Evolutionary conservation across 2,329 filamentous ascomycete genomes (phyloP).

Genomic region (Aspergillus hiratsukae): DNA sequence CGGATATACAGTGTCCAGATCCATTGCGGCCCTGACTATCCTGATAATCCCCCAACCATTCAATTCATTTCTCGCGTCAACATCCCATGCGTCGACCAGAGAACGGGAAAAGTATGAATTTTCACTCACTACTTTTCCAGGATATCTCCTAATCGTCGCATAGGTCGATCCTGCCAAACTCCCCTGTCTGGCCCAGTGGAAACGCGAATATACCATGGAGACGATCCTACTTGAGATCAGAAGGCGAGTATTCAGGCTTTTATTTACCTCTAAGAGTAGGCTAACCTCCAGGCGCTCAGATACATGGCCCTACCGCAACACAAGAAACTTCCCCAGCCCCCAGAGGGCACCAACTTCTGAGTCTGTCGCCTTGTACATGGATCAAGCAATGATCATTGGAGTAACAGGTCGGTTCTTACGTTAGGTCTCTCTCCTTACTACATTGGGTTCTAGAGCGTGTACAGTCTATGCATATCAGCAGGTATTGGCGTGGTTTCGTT

Average conservation of each 20-base stretch:
- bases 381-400: constrained; percentile 22
- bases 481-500: constrained; percentile 29
- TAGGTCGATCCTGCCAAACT: constrained; percentile 80
- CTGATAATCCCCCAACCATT: constrained; percentile 81
- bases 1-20: constrained; percentile 98
- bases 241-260: constrained; percentile 49
- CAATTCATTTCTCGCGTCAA: constrained; percentile 94
- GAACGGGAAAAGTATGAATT: constrained; percentile 63
- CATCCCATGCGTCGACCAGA: constrained; percentile 84
- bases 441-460: constrained; percentile 29
- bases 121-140: neutral
- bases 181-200: constrained; percentile 84
- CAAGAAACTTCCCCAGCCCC: constrained; percentile 93
- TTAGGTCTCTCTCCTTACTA: constrained; percentile 19
- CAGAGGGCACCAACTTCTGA: constrained; percentile 69
- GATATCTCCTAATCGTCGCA: constrained; percentile 2
- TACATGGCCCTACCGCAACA: constrained; percentile 89
- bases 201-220: constrained; percentile 91
- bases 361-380: constrained; percentile 16
- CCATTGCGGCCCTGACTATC: constrained; percentile 86
- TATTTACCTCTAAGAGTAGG: constrained; percentile 18
- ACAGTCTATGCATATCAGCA: constrained; percentile 36
- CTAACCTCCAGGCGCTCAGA: constrained; percentile 47
- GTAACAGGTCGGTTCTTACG: constrained; percentile 26
- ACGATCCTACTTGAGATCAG: constrained; percentile 82